Evolutionary conservation across 2,329 filamentous ascomycete species (phyloP), one percentile per base, ranked within the genome.

Genomic region (Epichloe glyceriae): DNA sequence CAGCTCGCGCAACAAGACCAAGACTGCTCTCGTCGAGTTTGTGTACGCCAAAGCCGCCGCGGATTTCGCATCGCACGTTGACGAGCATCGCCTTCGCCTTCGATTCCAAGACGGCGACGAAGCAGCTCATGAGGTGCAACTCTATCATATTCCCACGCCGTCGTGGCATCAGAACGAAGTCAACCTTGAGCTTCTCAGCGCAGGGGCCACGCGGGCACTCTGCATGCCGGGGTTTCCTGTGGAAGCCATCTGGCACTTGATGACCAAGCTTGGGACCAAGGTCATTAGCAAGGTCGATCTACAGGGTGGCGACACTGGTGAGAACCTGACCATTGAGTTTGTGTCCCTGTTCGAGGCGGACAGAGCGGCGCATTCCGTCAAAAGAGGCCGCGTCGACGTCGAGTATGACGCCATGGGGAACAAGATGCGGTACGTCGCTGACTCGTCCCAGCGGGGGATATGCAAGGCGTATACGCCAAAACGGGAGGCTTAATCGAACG

Each of bases 1-100:
- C 8, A 26, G 15, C 5, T 8, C 6, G 1, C 45, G 33, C 11
- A 46, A 45, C 8, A 49, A 45, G 15, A 52, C 52, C 14, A 50
- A 47, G n/a, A 52, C 52, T 2, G 57, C 54, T 8, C 33, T 59
- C 0, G 7, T 64, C 1, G 59, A 64, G 7, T 64, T 64, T 11
- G 42, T 47, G 4, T 47, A 47, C 20, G 26, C 45, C 15, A 5
- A 15, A 4, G 39, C 50, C 19, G 50, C 50, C 17, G 45, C 44
- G 3, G 40, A 11, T 3, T 41, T 44, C 19, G 39, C 19, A 5
- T 41, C 37, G 47, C n/a, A 17, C 15, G 0, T 20, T 10, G 3
- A 15, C 7, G 0, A 8, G 2, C 5, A 49, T 17, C 5, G 30
- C 6, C 26, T 47, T 6, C 10, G 34, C 8, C 34, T 47, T 6